Percentiles rank a stretch among this genome's conserved stretches.
These are phyloP conservation scores for Eustoma russellianum DNA, from an alignment of 257 asterid species.

Conservation along the genomic window DNA sequence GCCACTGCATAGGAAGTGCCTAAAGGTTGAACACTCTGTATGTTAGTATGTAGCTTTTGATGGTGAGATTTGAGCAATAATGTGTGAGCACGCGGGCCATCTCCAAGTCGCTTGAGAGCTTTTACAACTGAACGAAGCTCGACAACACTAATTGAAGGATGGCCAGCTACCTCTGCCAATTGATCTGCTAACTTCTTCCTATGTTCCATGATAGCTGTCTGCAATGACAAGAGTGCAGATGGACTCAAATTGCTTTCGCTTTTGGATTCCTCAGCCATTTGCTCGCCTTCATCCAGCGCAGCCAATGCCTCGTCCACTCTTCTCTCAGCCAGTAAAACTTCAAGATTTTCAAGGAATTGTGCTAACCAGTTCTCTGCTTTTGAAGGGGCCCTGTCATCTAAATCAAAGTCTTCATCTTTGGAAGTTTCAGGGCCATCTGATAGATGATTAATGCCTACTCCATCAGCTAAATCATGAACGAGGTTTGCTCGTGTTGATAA, in stretches of 20 bases:
- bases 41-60: constrained; percentile 43
- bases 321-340: constrained; percentile 73
- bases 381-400: constrained; percentile 33
- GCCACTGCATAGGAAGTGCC: constrained; percentile 52
- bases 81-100: constrained; percentile 83
- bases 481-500: constrained; percentile 58
- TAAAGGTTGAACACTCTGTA: constrained; percentile 48
- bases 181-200: constrained; percentile 67
- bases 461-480: constrained; percentile 66
- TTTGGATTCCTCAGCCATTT: constrained; percentile 28
- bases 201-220: constrained; percentile 40
- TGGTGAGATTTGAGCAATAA: constrained; percentile 66
- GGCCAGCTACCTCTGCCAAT: constrained; percentile 67
- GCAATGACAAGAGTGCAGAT: constrained; percentile 29
- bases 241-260: constrained; percentile 22
- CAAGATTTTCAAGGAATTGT: constrained; percentile 50
- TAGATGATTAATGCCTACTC: constrained; percentile 48
- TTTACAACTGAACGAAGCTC: constrained; percentile 72
- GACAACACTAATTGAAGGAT: constrained; percentile 47
- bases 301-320: constrained; percentile 65
- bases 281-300: constrained; percentile 67
- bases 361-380: constrained; percentile 56
- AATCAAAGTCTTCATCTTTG: constrained; percentile 23
- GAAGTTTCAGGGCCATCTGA: constrained; percentile 31
- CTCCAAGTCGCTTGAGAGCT: constrained; percentile 69